Conservation (phyloP, 192 early-diverging fungal species). For the Irineochytrium annulatum region DNA sequence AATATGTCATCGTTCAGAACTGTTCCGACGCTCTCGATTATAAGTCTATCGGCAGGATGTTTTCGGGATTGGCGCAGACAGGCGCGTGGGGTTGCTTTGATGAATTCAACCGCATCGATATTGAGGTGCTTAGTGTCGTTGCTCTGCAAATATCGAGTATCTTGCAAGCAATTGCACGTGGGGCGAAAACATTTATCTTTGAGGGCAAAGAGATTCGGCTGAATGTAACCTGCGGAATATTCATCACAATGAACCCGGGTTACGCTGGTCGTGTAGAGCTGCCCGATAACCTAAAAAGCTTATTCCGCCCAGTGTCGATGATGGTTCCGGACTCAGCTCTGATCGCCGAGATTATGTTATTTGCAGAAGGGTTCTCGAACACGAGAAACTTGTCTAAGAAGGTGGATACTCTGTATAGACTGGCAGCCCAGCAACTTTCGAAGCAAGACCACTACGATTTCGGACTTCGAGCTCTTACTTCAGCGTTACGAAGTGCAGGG, state of each 20-base stretch:
- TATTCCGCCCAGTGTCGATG: conserved; percentile 61
- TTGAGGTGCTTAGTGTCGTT: conserved; percentile 59
- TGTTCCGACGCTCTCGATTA: conserved; percentile 61
- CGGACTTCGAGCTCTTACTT: conserved; percentile 49
- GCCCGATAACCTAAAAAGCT: conserved; percentile 54
- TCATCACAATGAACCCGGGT: conserved; percentile 61
- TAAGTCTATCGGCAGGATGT: conserved; percentile 59
- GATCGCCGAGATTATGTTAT: conserved; percentile 65
- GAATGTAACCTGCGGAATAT: conserved; percentile 48
- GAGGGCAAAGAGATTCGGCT: conserved; percentile 57
- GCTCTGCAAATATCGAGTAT: conserved; percentile 57
- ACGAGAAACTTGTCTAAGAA: conserved; percentile 51
- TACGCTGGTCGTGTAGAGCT: conserved; percentile 56
- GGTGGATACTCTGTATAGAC: conserved; percentile 56
- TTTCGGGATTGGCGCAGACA: conserved; percentile 55
- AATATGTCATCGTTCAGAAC: conserved; percentile 59
- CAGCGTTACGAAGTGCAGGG: conserved; percentile 48
- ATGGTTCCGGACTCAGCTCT: conserved; percentile 60
- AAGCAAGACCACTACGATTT: conserved; percentile 67
- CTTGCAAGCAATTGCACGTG: conserved; percentile 45
- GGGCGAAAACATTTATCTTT: conserved; percentile 49
- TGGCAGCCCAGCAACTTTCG: conserved; percentile 56
- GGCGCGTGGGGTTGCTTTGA: conserved; percentile 67
- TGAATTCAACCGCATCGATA: conserved; percentile 64
- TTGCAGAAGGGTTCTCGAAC: conserved; percentile 60